Conservation (phyloP, 768 basidiomycete genomes). For the Psilocybe tampanensis region DNA sequence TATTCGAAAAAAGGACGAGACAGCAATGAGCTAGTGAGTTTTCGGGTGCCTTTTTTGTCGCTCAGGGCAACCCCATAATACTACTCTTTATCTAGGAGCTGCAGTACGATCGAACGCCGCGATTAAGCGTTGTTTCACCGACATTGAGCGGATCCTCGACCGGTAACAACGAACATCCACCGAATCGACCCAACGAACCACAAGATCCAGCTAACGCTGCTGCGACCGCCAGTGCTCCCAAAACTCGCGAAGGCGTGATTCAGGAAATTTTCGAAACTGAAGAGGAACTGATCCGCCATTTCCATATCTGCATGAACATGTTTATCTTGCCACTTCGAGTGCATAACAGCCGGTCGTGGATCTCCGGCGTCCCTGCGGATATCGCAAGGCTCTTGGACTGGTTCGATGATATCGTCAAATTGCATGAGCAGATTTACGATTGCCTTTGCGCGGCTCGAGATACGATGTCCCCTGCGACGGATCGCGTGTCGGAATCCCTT, state of each 20-base stretch:
- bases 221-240: constrained; percentile 8
- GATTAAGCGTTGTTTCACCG: constrained; percentile 27
- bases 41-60: too few species aligned
- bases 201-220: not conserved
- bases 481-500: constrained; percentile 59
- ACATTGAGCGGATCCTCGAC: constrained; percentile 21
- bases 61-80: too few species aligned
- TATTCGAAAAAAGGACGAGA: constrained; percentile 18
- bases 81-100: not conserved
- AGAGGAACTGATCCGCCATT: constrained; percentile 62
- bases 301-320: constrained; percentile 66
- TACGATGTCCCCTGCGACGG: constrained; percentile 28
- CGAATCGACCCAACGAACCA: not conserved
- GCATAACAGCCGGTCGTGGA: constrained; percentile 73
- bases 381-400: constrained; percentile 81
- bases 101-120: constrained; percentile 14
- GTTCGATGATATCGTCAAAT: constrained; percentile 82
- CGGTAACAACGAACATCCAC: constrained; percentile 1
- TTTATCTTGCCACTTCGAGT: constrained; percentile 81
- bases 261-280: constrained; percentile 72
- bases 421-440: constrained; percentile 67
- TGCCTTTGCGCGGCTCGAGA: constrained; percentile 38
- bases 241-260: constrained; percentile 26
- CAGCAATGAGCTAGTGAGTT: constrained; percentile 17
- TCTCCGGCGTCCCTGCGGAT: constrained; percentile 73